Conservation (phyloP, 768 basidiomycete genomes). For the Tubosaeta brunneosetosa region DNA sequence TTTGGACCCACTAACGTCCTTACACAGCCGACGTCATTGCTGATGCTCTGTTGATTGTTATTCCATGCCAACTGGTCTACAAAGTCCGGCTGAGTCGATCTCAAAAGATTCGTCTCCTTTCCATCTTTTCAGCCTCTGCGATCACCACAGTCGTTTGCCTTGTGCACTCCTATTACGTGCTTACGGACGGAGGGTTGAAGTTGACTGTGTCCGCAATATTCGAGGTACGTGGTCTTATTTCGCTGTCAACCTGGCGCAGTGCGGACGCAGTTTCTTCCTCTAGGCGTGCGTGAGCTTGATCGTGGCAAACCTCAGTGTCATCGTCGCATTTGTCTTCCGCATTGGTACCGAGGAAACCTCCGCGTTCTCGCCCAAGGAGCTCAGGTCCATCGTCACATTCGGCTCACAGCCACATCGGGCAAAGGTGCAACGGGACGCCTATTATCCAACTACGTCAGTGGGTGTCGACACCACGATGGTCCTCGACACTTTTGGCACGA, state of each 20-base stretch:
- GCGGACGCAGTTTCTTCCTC: not conserved
- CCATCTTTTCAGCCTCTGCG: constrained; percentile 5
- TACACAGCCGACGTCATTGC: constrained; percentile 3
- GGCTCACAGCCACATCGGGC: not conserved
- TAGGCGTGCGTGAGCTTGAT: constrained; percentile 4
- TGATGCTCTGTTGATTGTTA: not conserved
- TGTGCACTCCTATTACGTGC: not conserved
- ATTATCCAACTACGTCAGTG: not conserved
- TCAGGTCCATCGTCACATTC: not conserved
- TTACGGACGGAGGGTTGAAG: not conserved
- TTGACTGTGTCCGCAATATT: not conserved
- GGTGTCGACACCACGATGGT: not conserved
- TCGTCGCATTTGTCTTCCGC: constrained; percentile 6
- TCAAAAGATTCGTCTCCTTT: constrained; percentile 3
- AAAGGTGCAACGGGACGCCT: not conserved
- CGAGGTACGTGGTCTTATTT: not conserved
- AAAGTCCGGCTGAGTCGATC: not conserved
- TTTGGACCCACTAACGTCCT: not conserved
- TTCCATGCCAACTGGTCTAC: not conserved
- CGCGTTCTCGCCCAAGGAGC: not conserved
- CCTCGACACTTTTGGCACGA: not conserved
- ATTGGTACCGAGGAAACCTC: constrained; percentile 2
- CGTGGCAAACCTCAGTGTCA: constrained; percentile 1
- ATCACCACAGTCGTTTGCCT: constrained; percentile 2
- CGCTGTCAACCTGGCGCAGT: not conserved